phyloP scores from a whole-genome alignment of 1,284 basidiomycete genomes.

The Takashimella tepidaria region DNA sequence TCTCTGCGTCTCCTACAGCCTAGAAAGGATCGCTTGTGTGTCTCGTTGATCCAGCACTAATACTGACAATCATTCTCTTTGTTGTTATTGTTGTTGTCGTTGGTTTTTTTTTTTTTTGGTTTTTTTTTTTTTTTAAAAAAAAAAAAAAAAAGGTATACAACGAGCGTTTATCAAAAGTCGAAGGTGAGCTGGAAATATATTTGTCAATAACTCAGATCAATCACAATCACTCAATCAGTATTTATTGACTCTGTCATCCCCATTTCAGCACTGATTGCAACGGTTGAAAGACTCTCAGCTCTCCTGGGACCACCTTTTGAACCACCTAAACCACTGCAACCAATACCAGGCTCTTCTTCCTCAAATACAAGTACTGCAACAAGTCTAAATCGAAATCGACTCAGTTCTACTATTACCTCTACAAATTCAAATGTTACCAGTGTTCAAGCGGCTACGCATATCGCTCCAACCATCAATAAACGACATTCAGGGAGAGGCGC shows the following conservation, averaged over 20 bases:
- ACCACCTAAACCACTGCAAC: slow-evolving; percentile 27
- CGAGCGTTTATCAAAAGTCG: slow-evolving; percentile 29
- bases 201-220: too few species aligned
- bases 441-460: neutral
- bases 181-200: slow-evolving; percentile 18
- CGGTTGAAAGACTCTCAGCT: slow-evolving; percentile 23
- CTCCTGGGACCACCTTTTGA: slow-evolving; percentile 41
- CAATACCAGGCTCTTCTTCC: slow-evolving; percentile 21
- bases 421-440: neutral
- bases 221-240: too few species aligned
- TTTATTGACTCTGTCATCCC: neutral
- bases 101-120: too few species aligned
- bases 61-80: too few species aligned
- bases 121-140: too few species aligned
- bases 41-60: too few species aligned
- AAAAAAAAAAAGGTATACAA: slow-evolving; percentile 44
- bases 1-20: too few species aligned
- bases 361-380: neutral
- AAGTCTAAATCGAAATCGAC: neutral
- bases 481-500: slow-evolving; percentile 7
- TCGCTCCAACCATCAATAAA: slow-evolving; percentile 13
- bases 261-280: slow-evolving; percentile 13
- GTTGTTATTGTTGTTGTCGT: too few species aligned
- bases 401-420: neutral
- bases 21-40: too few species aligned